Base-by-base conservation (phyloP, 2,329 filamentous ascomycete genomes). In the Trichophyton mentagrophytes region DNA sequence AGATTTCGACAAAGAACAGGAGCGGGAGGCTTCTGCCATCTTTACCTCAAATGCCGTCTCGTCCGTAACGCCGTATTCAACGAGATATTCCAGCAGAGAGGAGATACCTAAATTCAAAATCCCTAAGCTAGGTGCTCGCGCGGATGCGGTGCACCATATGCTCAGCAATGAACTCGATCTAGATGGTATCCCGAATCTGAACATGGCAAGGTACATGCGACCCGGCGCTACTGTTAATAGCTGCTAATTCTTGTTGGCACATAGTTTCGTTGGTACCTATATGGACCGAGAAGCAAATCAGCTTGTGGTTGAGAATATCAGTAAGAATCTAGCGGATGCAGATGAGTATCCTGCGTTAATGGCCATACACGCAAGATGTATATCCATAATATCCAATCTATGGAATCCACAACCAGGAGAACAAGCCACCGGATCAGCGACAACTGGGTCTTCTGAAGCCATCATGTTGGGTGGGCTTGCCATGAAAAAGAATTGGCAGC, bases 401-500 rank as follows among this genome's bases (percentile, higher is more conserved):
- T 88, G 84, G 86, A 79, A 82, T 17, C 80, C 80, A 7, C 77
- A 82, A 66, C 79, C 81, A 61, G 78, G 78, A 0, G 82, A 87
- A 69, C 83, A 80, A 61, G 83, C 86, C 3, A 79, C 88, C 59
- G 86, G 86, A 1, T 82, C 84, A 0, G 85, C 85, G 2, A 88
- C 85, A 0, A 87, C 86, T 0, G 86, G 86, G 0, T 88, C 84
- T 0, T 86, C 82, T 9, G 86, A 89, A 70, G 86, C 85, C 0
- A 86, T 88, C 61, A 84, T 87, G 67, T 78, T 89, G 0, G 86
- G 84, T 36, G 85, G 84, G 1, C 73, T 89, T 20, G 85, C 86
- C 2, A 88, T 89, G 86, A 88, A 88, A 75, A 78, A 85, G n/a
- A 77, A 83, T 20, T 89, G 86, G 86, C 84, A 88, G 69, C 82